Evolutionary conservation across 352 stramenopile genomes (phyloP), one percentile per base, ranked within the genome.

Genomic region (Pythium apleroticum): DNA sequence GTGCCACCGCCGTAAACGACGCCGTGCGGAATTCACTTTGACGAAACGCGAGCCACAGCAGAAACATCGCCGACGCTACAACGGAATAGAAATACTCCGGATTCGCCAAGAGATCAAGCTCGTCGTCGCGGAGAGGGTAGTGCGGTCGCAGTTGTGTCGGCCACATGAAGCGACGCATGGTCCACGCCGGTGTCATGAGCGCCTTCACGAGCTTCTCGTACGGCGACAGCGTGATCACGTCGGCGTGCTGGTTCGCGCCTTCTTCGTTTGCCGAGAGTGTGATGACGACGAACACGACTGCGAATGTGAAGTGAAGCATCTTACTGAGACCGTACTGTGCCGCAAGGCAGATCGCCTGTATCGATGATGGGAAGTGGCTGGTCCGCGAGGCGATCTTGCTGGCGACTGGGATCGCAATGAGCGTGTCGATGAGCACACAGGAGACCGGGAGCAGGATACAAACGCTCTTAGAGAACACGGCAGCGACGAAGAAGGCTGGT

Each of bases 391-490:
- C 66, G 62, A 65, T 49, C 49, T 19, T 22, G 17, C 58, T 15
- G 17, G 17, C 53, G 1, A 55, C 19, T 1, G 64, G 64, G 27
- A 71, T 25, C 8, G 65, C 52, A 10, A 79, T 52, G 31, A 83
- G 25, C 19, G 66, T 17, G 50, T 89, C 80, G 35, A 82, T 65
- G 11, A 81, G 37, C 24, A 89, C 56, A 12, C 75, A 71, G 11
- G 65, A 69, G 4, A 69, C 68, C 12, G 80, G 80, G 0, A 79
- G 52, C 12, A 86, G 43, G 19, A 90, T 73, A 15, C 68, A 75
- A 6, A 72, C 77, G 30, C 79, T 87, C 67, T 90, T 90, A 12
- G 77, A 86, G n/a, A 87, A 24, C 4, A 87, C 60, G 3, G 78
- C 76, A 19, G 54, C 67, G 3, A 72, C 28, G 35, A 85, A 89